A percentile compares a stretch with the other conserved stretches of the same genome.
phyloP scores from a whole-genome alignment of 2,329 filamentous ascomycete species.

The Fusarium sororula region DNA sequence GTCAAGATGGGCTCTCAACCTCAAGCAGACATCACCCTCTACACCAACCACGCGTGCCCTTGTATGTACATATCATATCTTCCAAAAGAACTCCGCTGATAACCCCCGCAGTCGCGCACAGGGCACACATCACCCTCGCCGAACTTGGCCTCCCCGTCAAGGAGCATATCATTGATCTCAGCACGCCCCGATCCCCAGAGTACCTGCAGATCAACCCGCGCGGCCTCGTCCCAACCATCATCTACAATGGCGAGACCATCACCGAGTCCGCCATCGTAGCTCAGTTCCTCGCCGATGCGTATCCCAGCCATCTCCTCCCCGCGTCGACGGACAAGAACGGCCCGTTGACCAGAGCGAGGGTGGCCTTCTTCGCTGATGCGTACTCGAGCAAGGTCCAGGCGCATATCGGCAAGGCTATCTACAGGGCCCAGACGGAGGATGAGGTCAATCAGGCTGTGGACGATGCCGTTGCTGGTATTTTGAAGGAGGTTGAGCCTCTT shows the following conservation, averaged over 20 bases:
- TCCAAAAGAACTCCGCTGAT: background rate
- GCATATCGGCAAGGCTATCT: slow-evolving; percentile 56
- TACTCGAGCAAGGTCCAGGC: slow-evolving; percentile 67
- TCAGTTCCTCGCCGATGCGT: slow-evolving; percentile 74
- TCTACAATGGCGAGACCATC: slow-evolving; percentile 73
- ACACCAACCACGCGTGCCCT: slow-evolving; percentile 76
- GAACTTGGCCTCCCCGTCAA: slow-evolving; percentile 74
- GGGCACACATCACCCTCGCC: slow-evolving; percentile 75
- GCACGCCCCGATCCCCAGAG: slow-evolving; percentile 72
- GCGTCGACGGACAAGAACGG: slow-evolving; percentile 59
- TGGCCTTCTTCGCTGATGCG: slow-evolving; percentile 77
- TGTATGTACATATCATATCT: slow-evolving; percentile 51
- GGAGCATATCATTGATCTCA: slow-evolving; percentile 77
- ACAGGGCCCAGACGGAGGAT: slow-evolving; percentile 54
- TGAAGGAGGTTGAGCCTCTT: slow-evolving; percentile 79
- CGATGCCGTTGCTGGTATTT: slow-evolving; percentile 63
- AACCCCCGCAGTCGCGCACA: slow-evolving; percentile 68
- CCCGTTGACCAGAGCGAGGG: slow-evolving; percentile 70
- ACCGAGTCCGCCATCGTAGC: slow-evolving; percentile 79
- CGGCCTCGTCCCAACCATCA: slow-evolving; percentile 77
- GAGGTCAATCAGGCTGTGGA: slow-evolving; percentile 60
- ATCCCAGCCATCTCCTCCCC: slow-evolving; percentile 74
- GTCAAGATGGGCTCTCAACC: slow-evolving; percentile 31
- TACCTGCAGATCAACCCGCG: slow-evolving; percentile 83
- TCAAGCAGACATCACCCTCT: slow-evolving; percentile 63